A percentile compares a stretch with the other conserved stretches of the same genome.
Conservation (phyloP, 164 flowering plant species). For the Kalanchoe fedtschenkoi region DNA sequence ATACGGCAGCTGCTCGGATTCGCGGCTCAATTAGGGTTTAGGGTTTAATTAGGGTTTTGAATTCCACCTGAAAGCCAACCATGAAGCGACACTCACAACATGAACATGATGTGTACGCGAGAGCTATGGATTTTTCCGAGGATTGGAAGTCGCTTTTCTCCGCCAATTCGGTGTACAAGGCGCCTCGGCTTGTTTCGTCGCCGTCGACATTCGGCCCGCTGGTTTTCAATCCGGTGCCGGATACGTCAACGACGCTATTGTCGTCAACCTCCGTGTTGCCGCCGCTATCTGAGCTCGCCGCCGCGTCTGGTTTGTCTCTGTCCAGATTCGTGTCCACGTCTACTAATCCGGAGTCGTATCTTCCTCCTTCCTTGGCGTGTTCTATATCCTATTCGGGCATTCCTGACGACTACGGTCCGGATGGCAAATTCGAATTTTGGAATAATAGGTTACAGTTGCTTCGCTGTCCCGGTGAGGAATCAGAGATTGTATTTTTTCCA, state of each 20-base stretch:
- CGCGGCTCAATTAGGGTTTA: too few relatives aligned
- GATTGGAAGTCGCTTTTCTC: constrained; percentile 51
- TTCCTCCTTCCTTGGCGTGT: constrained; percentile 1
- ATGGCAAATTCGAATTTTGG: not conserved
- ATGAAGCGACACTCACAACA: not conserved
- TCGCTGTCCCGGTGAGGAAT: not conserved
- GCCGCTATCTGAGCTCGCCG: constrained; percentile 14
- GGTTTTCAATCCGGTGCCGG: constrained; percentile 31
- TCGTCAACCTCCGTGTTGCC: constrained; percentile 27
- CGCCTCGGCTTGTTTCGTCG: constrained; percentile 35
- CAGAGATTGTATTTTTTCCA: constrained; percentile 20
- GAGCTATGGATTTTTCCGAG: constrained; percentile 35
- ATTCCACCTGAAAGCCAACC: too few relatives aligned
- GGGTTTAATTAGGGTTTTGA: too few relatives aligned
- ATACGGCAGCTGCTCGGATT: too few relatives aligned
- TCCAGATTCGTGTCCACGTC: constrained; percentile 14
- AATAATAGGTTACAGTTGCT: constrained; percentile 21
- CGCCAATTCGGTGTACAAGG: constrained; percentile 17
- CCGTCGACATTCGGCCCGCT: constrained; percentile 22
- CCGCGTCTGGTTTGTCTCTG: constrained; percentile 17
- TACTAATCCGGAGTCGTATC: constrained; percentile 1
- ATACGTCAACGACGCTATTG: constrained; percentile 18
- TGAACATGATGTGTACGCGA: not conserved
- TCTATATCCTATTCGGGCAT: not conserved
- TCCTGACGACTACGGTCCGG: not conserved